Conservation (phyloP, 768 basidiomycete genomes). For the Leccinum imitatum region DNA sequence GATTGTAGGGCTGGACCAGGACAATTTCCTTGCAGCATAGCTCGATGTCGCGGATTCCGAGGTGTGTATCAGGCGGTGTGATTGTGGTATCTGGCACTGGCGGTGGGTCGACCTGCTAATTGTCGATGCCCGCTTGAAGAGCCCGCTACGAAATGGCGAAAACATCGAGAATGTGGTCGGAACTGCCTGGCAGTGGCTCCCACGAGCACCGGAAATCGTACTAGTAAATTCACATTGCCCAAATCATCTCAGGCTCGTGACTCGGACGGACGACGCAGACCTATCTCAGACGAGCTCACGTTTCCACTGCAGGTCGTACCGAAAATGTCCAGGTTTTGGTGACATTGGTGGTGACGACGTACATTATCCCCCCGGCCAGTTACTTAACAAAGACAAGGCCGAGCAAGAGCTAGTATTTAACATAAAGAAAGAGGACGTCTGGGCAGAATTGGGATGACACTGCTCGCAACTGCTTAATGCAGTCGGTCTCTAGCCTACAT, state of each 20-base stretch:
- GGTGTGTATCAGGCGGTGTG: slow-evolving; percentile 19
- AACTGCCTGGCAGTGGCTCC: not conserved
- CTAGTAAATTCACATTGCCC: no score
- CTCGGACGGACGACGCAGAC: not conserved
- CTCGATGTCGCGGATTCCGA: slow-evolving; percentile 35
- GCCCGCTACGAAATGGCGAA: slow-evolving; percentile 15
- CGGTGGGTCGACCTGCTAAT: slow-evolving; percentile 12
- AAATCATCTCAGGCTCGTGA: no score
- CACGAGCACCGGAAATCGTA: not conserved
- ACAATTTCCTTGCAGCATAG: slow-evolving; percentile 58
- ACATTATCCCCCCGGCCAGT: slow-evolving; percentile 95
- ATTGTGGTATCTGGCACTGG: slow-evolving; percentile 1
- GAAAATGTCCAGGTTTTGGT: slow-evolving; percentile 46
- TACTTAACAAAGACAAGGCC: slow-evolving; percentile 88
- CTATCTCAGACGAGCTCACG: slow-evolving; percentile 10
- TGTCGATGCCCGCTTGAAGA: slow-evolving; percentile 7
- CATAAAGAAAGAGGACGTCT: slow-evolving; percentile 78
- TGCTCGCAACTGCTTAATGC: no score
- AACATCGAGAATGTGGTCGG: slow-evolving; percentile 17
- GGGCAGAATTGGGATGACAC: no score
- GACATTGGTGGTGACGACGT: slow-evolving; percentile 71
- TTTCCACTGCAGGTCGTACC: slow-evolving; percentile 29
- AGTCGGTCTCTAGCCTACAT: no score
- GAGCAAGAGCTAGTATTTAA: slow-evolving; percentile 91
- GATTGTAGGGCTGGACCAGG: slow-evolving; percentile 70